Conservation (phyloP, 495 filamentous ascomycete species). For the Penicillium desertorum region DNA sequence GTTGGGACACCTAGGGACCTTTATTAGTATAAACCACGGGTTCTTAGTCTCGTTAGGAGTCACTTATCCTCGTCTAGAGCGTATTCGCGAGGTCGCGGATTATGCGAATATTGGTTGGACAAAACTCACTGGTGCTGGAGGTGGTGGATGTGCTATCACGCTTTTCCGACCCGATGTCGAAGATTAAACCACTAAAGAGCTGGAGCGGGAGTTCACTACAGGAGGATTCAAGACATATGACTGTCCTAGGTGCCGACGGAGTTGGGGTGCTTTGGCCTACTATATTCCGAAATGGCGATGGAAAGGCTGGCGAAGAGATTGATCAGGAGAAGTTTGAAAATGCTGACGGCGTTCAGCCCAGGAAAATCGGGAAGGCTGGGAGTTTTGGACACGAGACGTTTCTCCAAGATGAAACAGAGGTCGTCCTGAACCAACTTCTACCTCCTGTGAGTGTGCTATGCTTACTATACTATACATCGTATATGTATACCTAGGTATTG, state of each 20-base stretch:
- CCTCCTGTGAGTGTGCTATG: no score
- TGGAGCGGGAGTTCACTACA: slow-evolving; percentile 64
- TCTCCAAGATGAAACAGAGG: slow-evolving; percentile 5
- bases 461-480: no score
- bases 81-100: slow-evolving; percentile 87
- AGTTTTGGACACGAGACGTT: slow-evolving; percentile 86
- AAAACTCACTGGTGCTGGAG: slow-evolving; percentile 94
- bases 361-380: slow-evolving; percentile 80
- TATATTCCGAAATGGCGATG: slow-evolving; percentile 70
- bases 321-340: slow-evolving; percentile 86
- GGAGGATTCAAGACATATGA: slow-evolving; percentile 83
- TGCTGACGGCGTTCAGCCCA: slow-evolving; percentile 71
- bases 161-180: slow-evolving; percentile 66
- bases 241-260: slow-evolving; percentile 84
- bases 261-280: slow-evolving; percentile 94
- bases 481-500: no score
- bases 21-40: no score
- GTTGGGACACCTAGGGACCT: no score
- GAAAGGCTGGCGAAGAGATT: slow-evolving; percentile 80
- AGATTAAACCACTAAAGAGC: slow-evolving; percentile 49
- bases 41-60: no score
- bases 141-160: slow-evolving; percentile 92
- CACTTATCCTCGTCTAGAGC: no score
- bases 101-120: slow-evolving; percentile 87
- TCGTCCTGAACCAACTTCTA: neutral